Evolutionary conservation across 176 grass and related monocot species (phyloP).

Genomic region (Avena sativa): DNA sequence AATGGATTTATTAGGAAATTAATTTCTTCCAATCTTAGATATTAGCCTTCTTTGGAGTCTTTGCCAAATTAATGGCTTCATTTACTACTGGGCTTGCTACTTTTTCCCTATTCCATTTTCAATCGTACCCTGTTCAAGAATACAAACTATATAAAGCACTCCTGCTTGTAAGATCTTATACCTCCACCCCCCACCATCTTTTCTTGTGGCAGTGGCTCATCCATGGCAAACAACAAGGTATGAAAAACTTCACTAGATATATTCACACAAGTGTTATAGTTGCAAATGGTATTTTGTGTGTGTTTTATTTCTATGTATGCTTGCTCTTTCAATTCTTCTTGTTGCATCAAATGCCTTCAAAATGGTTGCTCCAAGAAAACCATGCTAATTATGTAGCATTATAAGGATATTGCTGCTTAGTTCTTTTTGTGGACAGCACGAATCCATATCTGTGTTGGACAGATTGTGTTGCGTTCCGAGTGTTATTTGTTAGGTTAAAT

Average conservation of each 20-base stretch:
- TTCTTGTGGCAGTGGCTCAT: background rate
- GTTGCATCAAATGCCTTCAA: background rate
- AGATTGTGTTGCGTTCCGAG: background rate
- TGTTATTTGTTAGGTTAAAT: background rate
- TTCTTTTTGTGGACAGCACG: background rate
- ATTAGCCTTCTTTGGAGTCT: background rate
- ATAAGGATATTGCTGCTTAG: background rate
- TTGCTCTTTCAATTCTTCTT: background rate
- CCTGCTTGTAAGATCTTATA: background rate
- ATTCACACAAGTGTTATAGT: background rate
- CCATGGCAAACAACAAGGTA: slow-evolving; percentile 12
- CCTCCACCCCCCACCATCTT: background rate
- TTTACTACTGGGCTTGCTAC: background rate
- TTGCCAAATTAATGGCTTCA: background rate
- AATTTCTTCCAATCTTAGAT: background rate
- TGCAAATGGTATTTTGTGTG: background rate
- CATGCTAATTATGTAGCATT: background rate
- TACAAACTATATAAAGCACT: background rate
- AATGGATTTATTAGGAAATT: background rate
- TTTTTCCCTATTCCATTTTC: background rate
- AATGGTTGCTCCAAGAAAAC: background rate
- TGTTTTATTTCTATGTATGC: background rate
- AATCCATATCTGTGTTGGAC: background rate
- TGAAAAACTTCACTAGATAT: background rate
- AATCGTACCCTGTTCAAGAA: background rate